Conservation (phyloP, 495 filamentous ascomycete genomes). For the Achaetomiella virescens region DNA sequence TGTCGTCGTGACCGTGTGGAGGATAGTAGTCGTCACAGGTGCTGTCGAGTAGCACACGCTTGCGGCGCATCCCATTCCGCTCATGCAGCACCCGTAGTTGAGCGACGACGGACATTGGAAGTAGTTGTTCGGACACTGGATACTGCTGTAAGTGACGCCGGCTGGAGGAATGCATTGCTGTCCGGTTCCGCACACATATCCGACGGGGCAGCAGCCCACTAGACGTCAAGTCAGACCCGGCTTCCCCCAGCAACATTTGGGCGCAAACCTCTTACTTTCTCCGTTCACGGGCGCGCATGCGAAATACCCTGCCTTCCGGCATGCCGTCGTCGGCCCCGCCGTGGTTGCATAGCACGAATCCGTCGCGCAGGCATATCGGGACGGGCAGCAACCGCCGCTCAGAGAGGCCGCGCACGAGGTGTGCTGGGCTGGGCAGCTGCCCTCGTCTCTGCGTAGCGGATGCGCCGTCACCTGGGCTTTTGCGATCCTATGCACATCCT, state of each 20-base stretch:
- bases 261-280: constrained; percentile 15
- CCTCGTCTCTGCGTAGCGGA: constrained; percentile 17
- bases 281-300: constrained; percentile 23
- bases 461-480: constrained; percentile 32
- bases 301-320: constrained; percentile 28
- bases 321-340: constrained; percentile 32
- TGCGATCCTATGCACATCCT: constrained; percentile 28
- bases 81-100: constrained; percentile 38
- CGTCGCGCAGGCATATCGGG: constrained; percentile 36
- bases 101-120: constrained; percentile 33
- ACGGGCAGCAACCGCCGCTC: constrained; percentile 40
- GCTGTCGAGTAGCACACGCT: constrained; percentile 33
- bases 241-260: too few relatives aligned
- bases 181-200: constrained; percentile 26
- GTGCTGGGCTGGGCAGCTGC: constrained; percentile 24
- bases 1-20: constrained; percentile 30
- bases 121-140: constrained; percentile 29
- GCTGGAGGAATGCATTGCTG: constrained; percentile 27
- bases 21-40: constrained; percentile 29
- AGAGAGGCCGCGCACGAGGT: constrained; percentile 32
- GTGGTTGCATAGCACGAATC: constrained; percentile 42
- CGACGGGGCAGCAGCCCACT: constrained; percentile 35
- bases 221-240: background rate
- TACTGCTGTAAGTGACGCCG: constrained; percentile 19
- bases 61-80: constrained; percentile 34